phyloP scores from a whole-genome alignment of 768 basidiomycete genomes.

The Termitomyces sp. region DNA sequence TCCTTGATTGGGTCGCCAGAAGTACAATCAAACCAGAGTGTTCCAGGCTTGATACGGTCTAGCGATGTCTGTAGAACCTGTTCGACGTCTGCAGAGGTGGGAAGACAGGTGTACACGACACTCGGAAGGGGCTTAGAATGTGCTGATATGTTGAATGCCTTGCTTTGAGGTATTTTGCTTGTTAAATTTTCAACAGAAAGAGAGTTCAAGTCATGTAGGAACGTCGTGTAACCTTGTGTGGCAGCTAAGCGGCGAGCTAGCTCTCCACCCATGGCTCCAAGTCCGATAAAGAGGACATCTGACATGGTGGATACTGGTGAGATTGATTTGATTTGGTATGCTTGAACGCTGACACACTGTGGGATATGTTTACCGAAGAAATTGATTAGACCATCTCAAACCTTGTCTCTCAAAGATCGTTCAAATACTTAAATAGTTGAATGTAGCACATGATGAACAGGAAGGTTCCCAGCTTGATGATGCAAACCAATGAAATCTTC shows the following conservation, averaged over 20 bases:
- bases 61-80: conserved; percentile 1
- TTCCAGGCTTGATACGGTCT: conserved; percentile 3
- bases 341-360: neutral
- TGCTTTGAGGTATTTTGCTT: conserved; percentile 2
- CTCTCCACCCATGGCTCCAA: conserved; percentile 12
- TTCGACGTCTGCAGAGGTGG: conserved; percentile 11
- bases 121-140: conserved; percentile 6
- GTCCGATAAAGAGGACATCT: conserved; percentile 12
- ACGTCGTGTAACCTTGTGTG: conserved; percentile 3
- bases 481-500: neutral
- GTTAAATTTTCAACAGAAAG: neutral
- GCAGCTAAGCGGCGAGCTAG: conserved; percentile 10
- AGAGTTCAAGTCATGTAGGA: conserved; percentile 10
- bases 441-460: neutral
- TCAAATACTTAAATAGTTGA: neutral
- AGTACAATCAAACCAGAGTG: conserved; percentile 13
- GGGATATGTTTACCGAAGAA: neutral
- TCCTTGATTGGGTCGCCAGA: conserved; percentile 10
- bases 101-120: conserved; percentile 13
- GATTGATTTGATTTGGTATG: neutral
- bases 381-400: neutral
- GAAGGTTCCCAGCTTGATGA: neutral
- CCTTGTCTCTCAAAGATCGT: neutral
- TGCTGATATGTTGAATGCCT: conserved; percentile 2
- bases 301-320: neutral